A percentile compares a stretch with the other conserved stretches of the same genome.
Conservation (phyloP, 129 eudicot genomes). For the Tagetes erecta region DNA sequence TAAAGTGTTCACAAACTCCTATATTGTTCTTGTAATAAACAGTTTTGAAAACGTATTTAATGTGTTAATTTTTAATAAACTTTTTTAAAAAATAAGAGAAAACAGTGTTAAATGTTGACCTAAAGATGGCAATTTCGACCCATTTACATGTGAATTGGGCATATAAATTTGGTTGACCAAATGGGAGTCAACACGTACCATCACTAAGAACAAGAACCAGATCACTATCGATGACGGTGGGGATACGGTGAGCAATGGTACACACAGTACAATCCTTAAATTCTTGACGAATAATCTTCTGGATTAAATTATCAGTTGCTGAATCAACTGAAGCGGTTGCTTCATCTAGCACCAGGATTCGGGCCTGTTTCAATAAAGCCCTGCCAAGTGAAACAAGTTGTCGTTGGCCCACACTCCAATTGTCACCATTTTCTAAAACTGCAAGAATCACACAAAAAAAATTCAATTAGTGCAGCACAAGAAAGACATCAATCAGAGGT, state of each 20-base stretch:
- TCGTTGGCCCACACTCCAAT: slow-evolving; percentile 97
- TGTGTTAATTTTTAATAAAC: background rate
- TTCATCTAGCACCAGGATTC: slow-evolving; percentile 86
- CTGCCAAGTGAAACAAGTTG: slow-evolving; percentile 93
- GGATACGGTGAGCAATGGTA: slow-evolving; percentile 96
- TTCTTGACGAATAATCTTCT: slow-evolving; percentile 80
- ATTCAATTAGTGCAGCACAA: slow-evolving; percentile 7
- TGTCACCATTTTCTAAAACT: slow-evolving; percentile 93
- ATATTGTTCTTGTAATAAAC: background rate
- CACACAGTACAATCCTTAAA: slow-evolving; percentile 82
- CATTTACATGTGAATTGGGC: background rate
- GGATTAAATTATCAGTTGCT: slow-evolving; percentile 85
- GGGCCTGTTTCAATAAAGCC: slow-evolving; percentile 87
- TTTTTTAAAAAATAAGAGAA: background rate
- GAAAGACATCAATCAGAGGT: background rate
- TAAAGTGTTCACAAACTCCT: background rate
- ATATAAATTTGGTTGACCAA: background rate
- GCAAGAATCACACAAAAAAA: slow-evolving; percentile 19
- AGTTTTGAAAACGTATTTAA: background rate
- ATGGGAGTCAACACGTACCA: slow-evolving; percentile 45
- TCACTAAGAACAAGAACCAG: slow-evolving; percentile 94
- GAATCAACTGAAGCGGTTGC: slow-evolving; percentile 99
- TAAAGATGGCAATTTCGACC: background rate
- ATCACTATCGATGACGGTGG: slow-evolving; percentile 92
- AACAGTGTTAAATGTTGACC: background rate